Evolutionary conservation across 2,329 filamentous ascomycete species (phyloP), one percentile per base, ranked within the genome.

Genomic region (Aphanocladium album): DNA sequence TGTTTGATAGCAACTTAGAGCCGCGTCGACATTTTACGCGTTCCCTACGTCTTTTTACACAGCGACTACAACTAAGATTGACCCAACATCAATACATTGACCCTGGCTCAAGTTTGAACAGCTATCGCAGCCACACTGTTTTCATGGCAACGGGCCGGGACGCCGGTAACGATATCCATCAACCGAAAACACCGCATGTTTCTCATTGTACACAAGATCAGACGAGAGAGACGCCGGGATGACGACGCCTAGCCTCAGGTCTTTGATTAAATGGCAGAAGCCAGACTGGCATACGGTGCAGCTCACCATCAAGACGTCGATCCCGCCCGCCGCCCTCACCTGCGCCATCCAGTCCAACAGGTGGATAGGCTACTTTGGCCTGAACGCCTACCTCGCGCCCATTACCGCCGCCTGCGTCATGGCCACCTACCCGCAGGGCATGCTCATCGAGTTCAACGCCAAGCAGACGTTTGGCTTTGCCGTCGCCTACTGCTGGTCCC

Each of bases 211-310:
- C 30, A 21, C 19, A 17, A 33, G 11, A 19, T 19, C 16, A 19
- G n/a, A n/a, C 16, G 30, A n/a, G n/a, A 46, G 39, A 19, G 2
- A 57, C 49, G 43, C 7, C 19, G 27, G 6, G 17, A 75, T 84
- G 30, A 64, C 71, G 30, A 64, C 71, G 16, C 67, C 9, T 19
- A 50, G 23, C 21, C 9, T 30, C n/a, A 53, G 25, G 37, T 27
- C 39, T 16, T n/a, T 60, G n/a, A 41, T 46, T n/a, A 25, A 27
- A 17, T 51, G 50, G 49, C 57, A 47, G 1, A 39, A 14, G 8
- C 19, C 53, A 6, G 57, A 60, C 41, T 60, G 50, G 57, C 41
- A 60, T 21, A 60, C 57, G 23, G 57, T 17, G 25, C 19, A 47
- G n/a, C 21, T 60, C 30, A 54, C 50, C 9, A 5, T 60, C 39